Base-by-base conservation (phyloP, 1,139 yeast species). In the Candida neerlandica region DNA sequence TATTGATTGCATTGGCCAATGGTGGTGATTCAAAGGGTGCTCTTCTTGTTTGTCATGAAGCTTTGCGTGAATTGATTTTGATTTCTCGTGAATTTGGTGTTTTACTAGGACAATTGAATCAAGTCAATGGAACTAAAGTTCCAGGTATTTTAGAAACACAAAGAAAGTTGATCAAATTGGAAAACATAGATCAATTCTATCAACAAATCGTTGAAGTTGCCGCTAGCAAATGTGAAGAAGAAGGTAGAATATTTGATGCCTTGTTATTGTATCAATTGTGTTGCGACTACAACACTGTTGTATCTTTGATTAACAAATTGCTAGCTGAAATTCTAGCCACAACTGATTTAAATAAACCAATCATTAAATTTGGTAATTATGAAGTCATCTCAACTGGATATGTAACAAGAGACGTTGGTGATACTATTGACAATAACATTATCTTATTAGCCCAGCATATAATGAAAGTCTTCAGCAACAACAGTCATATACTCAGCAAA, bases 91-190 rank as follows among this genome's bases (percentile, higher is more conserved):
- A 91, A 62, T 94, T 90, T 66, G 78, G 85, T 7, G 77, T 86
- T 56, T 71, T 94, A 46, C 75, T 94, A 44, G 99, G 99, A 12
- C 89, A 87, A 55, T 80, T 92, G 39, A 82, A 85, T 56, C 69
- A 63, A 41, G 73, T 78, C 19, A 89, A 86, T 59, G 97, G 97
- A 5, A 77, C 82, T 10, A 81, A 95, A 57, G 75, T 80, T 42
- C 91, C 96, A 1, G 99, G 99, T 18, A 81, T 89, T 43, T 82
- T 95, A 58, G 97, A 91, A 67, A 81, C 78, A 55, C 86, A 95
- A 62, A 82, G 89, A 68, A 67, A 77, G n/a, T 73, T 94, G 48
- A 76, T 94, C 48, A 75, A 77, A 33, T 73, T 94, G 52, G 71
- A 73, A 6, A 78, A 84, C 57, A 68, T 90, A 46, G 78, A 80